These are phyloP conservation scores for Macrocybe gigantea DNA, from an alignment of 768 basidiomycete species.

Conservation along the genomic window DNA sequence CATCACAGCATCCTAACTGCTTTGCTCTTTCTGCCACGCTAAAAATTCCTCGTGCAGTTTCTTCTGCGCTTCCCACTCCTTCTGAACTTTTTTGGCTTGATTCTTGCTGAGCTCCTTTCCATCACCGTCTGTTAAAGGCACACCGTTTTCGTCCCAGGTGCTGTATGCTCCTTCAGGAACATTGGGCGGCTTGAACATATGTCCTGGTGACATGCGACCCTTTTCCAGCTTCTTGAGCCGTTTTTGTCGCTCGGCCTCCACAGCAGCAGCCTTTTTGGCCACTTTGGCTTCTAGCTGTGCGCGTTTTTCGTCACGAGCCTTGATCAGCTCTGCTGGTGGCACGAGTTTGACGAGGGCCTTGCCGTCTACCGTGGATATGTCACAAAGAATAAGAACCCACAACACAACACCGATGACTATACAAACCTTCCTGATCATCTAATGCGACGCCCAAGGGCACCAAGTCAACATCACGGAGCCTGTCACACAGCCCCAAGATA, in stretches of 20 bases:
- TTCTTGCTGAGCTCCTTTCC: conserved; percentile 86
- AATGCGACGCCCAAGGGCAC: conserved; percentile 93
- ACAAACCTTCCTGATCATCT: conserved; percentile 90
- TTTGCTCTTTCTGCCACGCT: conserved; percentile 30
- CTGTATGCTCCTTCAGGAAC: conserved; percentile 66
- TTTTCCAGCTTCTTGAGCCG: conserved; percentile 78
- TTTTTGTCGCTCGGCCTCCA: conserved; percentile 61
- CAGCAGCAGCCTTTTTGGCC: conserved; percentile 69
- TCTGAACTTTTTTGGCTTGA: conserved; percentile 67
- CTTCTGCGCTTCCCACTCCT: conserved; percentile 67
- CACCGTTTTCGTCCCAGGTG: conserved; percentile 79
- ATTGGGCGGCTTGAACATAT: conserved; percentile 83
- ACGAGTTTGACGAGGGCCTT: conserved; percentile 92
- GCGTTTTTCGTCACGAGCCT: conserved; percentile 84
- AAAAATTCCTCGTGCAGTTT: conserved; percentile 79
- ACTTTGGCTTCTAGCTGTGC: conserved; percentile 69
- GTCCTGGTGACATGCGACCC: conserved; percentile 66
- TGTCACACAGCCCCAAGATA: conserved; percentile 83
- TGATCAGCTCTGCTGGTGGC: conserved; percentile 73
- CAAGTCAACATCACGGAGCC: conserved; percentile 82
- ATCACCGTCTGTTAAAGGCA: conserved; percentile 80
- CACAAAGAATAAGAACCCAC: conserved; percentile 5
- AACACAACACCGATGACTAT: neutral
- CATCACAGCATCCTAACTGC: conserved; percentile 10
- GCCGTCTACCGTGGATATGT: conserved; percentile 54